Evolutionary conservation across 768 basidiomycete species (phyloP), one percentile per base, ranked within the genome.

Genomic region (Floccularia luteovirens): DNA sequence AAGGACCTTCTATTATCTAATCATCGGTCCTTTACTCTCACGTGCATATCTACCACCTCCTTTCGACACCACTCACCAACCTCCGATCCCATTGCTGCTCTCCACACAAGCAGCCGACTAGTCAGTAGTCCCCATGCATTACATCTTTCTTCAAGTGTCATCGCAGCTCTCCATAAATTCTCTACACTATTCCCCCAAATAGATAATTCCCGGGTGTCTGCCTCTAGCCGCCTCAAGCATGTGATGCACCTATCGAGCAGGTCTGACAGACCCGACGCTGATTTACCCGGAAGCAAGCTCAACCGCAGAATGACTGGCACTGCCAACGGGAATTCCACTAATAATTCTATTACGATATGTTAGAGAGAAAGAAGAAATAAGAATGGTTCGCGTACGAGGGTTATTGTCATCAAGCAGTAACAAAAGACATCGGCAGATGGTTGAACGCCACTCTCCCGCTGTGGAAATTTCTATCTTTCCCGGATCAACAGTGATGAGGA

Each of bases 41-140:
- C n/a, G n/a, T n/a, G n/a, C n/a, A n/a, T n/a, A n/a, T n/a, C n/a
- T n/a, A n/a, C n/a, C n/a, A n/a, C n/a, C n/a, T n/a, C n/a, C n/a
- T n/a, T 51, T 21, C 80, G 61, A n/a, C 64, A 72, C 80, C 80
- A 84, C 45, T 81, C 77, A 4, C 72, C 71, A 1, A 67, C 51
- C 17, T 40, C 43, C 36, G 56, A 59, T 3, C 74, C 74, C 2
- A 55, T 60, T 7, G 74, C 43, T 0, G 67, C 58, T 45, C 75
- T 66, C 79, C 78, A 82, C 5, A 78, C 39, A 25, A 87, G 51
- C 45, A 84, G 36, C 42, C 79, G 63, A 24, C 58, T 57, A 2
- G 74, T 79, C 43, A 87, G 51, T 13, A 55, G 54, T 42, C 67
- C 69, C 81, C 82, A 83, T 11, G 60, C 54, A 10, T 28, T 32